Base-by-base conservation (phyloP, 2,329 filamentous ascomycete species). In the Aspergillus calidoustus region DNA sequence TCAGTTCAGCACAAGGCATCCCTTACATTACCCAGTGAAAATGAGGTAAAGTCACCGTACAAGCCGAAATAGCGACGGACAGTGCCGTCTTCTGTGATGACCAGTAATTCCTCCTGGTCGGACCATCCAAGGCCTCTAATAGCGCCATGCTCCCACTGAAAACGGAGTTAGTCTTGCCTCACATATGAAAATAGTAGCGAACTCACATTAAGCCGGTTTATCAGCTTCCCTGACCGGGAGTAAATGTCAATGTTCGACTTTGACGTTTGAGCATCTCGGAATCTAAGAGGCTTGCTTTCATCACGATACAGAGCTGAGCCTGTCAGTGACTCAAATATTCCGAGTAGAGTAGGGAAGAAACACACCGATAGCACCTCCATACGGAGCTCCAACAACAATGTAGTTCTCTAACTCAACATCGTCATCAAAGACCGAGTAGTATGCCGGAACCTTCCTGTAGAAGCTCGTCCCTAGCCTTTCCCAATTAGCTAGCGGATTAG, bases 381-480 rank as follows among this genome's bases (percentile, higher is more conserved):
- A 97, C 25, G 93, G 93, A 76, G 95, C 96, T 73, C 93, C 95
- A 61, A 90, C 89, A 72, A 97, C 89, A 72, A 94, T 85, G 81
- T 96, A 96, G 81, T 95, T 96, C 82, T 97, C 93, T 69, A 99
- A 86, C 80, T 99, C 93, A 65, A 97, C 84, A 75, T 97, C 93
- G 74, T 91, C 87, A 79, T 97, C 93, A 77, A 98, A 99, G 67
- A 98, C 87, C 68, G 89, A 91, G 64, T 93, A 93, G 83, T 98
- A 99, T 64, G 97, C 87, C 78, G 94, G 91, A 60, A 91, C 89
- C 82, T 96, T 97, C 77, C 94, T 91, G 82, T 98, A 99, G 84
- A 96, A 98, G 72, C 88, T 90, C 79, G 96, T 91, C 74, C 92
- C 95, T 68, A 98, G 88, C 78, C 87, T 91, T 83, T 97, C 93